A percentile compares a stretch with the other conserved stretches of the same genome.
Evolutionary conservation across 345 rosid genomes (phyloP).

Genomic region (Hirschfeldia incana): DNA sequence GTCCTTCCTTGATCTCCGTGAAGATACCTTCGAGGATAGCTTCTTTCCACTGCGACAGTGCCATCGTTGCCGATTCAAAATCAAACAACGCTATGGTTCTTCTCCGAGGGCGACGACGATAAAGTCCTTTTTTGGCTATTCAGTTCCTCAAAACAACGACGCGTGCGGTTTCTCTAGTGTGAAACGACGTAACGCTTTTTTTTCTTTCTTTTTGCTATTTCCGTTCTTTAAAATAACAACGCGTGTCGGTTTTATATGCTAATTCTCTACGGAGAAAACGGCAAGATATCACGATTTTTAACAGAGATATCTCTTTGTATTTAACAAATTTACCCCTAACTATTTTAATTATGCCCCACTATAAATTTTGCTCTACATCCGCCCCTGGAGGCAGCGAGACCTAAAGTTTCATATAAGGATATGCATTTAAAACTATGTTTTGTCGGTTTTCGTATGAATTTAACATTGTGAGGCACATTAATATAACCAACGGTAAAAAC

Average conservation of each 20-base stretch:
- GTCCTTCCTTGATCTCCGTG: constrained; percentile 35
- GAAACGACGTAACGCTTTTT: constrained; percentile 10
- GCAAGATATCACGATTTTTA: not conserved
- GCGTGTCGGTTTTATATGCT: not conserved
- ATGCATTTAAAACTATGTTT: too few species aligned
- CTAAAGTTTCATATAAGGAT: not conserved
- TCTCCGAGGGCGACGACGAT: not conserved
- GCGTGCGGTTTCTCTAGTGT: not conserved
- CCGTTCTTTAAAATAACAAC: not conserved
- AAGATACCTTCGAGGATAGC: constrained; percentile 46
- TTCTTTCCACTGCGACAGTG: constrained; percentile 42
- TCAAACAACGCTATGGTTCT: not conserved
- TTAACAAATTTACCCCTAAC: not conserved
- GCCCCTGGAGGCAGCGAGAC: not conserved
- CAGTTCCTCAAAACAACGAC: not conserved
- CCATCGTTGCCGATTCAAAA: constrained; percentile 20
- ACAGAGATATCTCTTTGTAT: not conserved
- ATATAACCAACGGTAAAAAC: not conserved
- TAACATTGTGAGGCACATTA: not conserved
- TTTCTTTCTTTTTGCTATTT: not conserved
- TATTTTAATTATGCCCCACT: not conserved
- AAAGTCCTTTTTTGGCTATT: not conserved
- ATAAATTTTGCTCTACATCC: not conserved
- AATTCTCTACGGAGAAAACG: not conserved
- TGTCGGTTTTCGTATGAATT: too few species aligned